phyloP scores from a whole-genome alignment of 345 rosid genomes.

The Citrus maxima region DNA sequence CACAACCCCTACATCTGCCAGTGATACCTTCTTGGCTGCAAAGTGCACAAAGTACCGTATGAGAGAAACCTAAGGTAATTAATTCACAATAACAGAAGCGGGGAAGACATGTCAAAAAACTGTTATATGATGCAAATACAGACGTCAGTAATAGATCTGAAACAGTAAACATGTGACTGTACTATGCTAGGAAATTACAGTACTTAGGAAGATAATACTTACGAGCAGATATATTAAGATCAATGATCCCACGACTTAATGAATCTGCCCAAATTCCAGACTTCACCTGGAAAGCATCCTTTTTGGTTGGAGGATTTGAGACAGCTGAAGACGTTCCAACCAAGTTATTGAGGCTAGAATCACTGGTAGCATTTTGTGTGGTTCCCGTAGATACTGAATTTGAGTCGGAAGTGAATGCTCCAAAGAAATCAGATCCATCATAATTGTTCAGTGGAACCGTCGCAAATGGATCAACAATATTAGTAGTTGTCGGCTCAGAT shows the following conservation, averaged over 20 bases:
- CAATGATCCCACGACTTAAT: slow-evolving; percentile 92
- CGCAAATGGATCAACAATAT: slow-evolving; percentile 77
- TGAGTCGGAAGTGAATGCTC: slow-evolving; percentile 66
- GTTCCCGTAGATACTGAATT: slow-evolving; percentile 42
- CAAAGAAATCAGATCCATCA: slow-evolving; percentile 85
- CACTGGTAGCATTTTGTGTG: slow-evolving; percentile 36
- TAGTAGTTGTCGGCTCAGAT: slow-evolving; percentile 32
- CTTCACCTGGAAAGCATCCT: slow-evolving; percentile 70
- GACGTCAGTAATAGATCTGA: not conserved
- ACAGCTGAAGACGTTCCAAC: slow-evolving; percentile 39
- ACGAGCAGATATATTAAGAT: slow-evolving; percentile 97
- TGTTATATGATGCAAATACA: not conserved
- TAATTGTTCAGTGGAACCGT: slow-evolving; percentile 70
- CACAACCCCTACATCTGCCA: slow-evolving; percentile 79
- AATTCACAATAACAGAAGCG: not conserved
- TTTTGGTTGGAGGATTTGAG: slow-evolving; percentile 45
- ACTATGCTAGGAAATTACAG: not conserved
- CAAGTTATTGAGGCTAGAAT: slow-evolving; percentile 33
- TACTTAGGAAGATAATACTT: slow-evolving; percentile 35
- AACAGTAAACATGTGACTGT: not conserved
- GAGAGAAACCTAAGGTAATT: not conserved
- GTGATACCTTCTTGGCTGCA: slow-evolving; percentile 95
- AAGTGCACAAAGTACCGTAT: slow-evolving; percentile 6
- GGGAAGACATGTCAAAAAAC: not conserved
- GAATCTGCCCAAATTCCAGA: slow-evolving; percentile 99